Base-by-base conservation (phyloP, 352 stramenopile genomes). In the Thalassiosira exigua region DNA sequence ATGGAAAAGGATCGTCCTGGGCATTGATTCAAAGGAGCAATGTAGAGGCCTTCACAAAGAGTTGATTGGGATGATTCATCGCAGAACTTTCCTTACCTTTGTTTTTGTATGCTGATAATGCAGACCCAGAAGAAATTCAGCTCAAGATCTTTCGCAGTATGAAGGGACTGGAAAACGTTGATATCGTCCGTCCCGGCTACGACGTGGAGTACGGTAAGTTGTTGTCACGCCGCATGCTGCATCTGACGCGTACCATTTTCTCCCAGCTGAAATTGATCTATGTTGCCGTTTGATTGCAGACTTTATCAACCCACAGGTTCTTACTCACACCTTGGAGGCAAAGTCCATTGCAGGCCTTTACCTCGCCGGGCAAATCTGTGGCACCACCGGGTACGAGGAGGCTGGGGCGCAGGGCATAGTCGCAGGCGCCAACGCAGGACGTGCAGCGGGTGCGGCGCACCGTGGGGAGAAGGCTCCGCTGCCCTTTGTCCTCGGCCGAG, bases 361-460 rank as follows among this genome's bases (percentile, higher is more conserved):
- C 81, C 88, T 99, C 14, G 97, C 97, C 0, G 97, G 97, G 5
- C 97, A 99, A 89, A 98, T 99, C 83, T 99, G 98, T 82, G 97
- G 97, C 36, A 99, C 97, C 9, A 99, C 97, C 0, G 97, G 97
- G 9, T 99, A 99, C 87, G 97, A 99, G 93, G 97, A 99, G 88
- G 97, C 97, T 3, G 97, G 94, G 1, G 97, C 97, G 0, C 97
- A 99, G 77, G 97, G 97, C 26, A 94, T 99, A 41, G 85, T 99
- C 24, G 97, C 97, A 3, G 97, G 97, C 24, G 94, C 96, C 36
- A 99, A 99, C 84, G 97, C 97, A 27, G 96, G 94, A 2, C 81
- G 97, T 32, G 80, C 81, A 17, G 94, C 92, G 2, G 84, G 90
- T 33, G 88, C 79, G 7, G 75, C 77, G 7, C 70, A 66, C 32